phyloP scores from a whole-genome alignment of 192 early-diverging fungal species.

The Coemansia sp. region DNA sequence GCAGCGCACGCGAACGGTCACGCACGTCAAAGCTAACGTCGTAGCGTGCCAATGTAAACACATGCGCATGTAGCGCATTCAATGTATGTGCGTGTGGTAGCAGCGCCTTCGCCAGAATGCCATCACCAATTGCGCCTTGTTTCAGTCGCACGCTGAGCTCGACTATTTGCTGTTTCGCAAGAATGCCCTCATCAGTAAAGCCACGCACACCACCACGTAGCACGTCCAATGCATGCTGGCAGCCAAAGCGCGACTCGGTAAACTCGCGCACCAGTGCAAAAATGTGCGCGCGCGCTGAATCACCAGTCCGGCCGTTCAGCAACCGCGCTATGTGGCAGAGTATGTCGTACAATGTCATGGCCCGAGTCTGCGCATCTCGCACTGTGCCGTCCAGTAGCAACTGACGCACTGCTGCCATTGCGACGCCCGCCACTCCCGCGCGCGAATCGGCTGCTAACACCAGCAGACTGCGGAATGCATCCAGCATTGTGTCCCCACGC shows the following conservation, averaged over 20 bases:
- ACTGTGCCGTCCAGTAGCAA: conserved; percentile 43
- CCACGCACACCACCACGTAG: conserved; percentile 71
- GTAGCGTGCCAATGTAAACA: conserved; percentile 85
- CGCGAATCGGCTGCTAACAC: conserved; percentile 26
- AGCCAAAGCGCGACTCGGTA: conserved; percentile 57
- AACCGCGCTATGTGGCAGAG: conserved; percentile 30
- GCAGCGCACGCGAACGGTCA: conserved; percentile 77
- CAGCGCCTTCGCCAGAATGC: conserved; percentile 8
- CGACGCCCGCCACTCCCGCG: conserved; percentile 15
- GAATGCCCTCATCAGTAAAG: conserved; percentile 55
- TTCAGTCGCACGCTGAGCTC: conserved; percentile 62
- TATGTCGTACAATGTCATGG: conserved; percentile 48
- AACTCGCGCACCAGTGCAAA: conserved; percentile 88
- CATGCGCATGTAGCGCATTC: conserved; percentile 63
- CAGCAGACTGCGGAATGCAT: conserved; percentile 48
- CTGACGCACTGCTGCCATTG: conserved; percentile 33
- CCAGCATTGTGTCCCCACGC: conserved; percentile 41
- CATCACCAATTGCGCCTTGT: conserved; percentile 4
- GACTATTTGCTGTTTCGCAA: conserved; percentile 80
- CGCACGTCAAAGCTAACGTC: conserved; percentile 88
- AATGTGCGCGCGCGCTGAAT: conserved; percentile 75
- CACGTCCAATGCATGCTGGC: conserved; percentile 72
- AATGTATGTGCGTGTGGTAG: conserved; percentile 8
- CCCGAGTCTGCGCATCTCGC: conserved; percentile 37
- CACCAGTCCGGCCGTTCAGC: conserved; percentile 20